Evolutionary conservation across 2,329 filamentous ascomycete genomes (phyloP).

Genomic region (Paramyrothecium sp.): DNA sequence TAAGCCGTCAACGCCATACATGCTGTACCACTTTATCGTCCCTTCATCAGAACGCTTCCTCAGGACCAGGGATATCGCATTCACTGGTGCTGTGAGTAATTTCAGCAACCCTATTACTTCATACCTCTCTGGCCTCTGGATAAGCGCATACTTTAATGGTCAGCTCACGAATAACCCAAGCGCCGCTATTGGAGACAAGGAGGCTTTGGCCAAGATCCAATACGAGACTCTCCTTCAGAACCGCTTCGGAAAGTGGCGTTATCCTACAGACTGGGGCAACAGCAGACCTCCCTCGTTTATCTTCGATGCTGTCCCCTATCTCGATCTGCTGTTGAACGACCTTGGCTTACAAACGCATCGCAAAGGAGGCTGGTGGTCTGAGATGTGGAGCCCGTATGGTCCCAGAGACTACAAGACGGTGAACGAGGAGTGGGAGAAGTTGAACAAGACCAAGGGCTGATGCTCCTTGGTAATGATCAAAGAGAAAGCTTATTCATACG

Average conservation of each 20-base stretch:
- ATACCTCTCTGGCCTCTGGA: slow-evolving; percentile 58
- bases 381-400: slow-evolving; percentile 56
- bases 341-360: slow-evolving; percentile 57
- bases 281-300: slow-evolving; percentile 65
- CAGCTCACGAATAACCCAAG: slow-evolving; percentile 19
- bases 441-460: not conserved
- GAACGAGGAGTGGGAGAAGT: slow-evolving; percentile 47
- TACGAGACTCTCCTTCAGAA: slow-evolving; percentile 62
- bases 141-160: slow-evolving; percentile 58
- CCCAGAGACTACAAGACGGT: slow-evolving; percentile 56
- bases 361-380: slow-evolving; percentile 49
- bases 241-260: slow-evolving; percentile 69
- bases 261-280: slow-evolving; percentile 61
- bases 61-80: slow-evolving; percentile 36
- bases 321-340: slow-evolving; percentile 67
- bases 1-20: slow-evolving; percentile 26
- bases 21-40: slow-evolving; percentile 45
- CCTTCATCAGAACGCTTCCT: slow-evolving; percentile 37
- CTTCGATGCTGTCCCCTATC: slow-evolving; percentile 73
- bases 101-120: slow-evolving; percentile 40
- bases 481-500: not conserved
- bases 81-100: slow-evolving; percentile 42
- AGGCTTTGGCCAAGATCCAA: slow-evolving; percentile 38
- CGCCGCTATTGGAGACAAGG: slow-evolving; percentile 7
- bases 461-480: not conserved